Evolutionary conservation across 108 stramenopile species (phyloP), one percentile per base, ranked within the genome.

Genomic region (Nitzschia inconspicua): DNA sequence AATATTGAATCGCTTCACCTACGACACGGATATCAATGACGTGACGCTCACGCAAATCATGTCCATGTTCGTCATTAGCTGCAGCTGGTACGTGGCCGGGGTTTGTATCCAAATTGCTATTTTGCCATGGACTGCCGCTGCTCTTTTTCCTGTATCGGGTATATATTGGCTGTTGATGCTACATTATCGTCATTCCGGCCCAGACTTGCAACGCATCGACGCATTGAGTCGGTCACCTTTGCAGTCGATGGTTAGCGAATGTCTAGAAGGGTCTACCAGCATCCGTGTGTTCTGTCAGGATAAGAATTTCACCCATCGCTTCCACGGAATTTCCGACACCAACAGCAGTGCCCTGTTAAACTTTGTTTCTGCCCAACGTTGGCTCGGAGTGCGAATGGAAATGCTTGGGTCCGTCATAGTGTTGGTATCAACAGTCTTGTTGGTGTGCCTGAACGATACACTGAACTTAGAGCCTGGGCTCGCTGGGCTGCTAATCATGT

Each of bases 1-100:
- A 14, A 84, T 97, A 36, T 56, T 95, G 23, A 96, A 94, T 63
- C 78, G 97, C 19, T 96, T 98, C 66, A 91, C 91, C 7, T 95
- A 90, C 65, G 96, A 97, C 66, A 74, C 84, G 9, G 86, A 96
- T 57, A 85, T 89, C 42, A 66, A 88, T 24, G 91, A 93, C 57
- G 63, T 88, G 14, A 76, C 81, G 0, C 61, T 93, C 14, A 80
- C 86, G 25, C 57, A 82, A 57, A 63, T 72, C n/a, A 93, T 89
- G 77, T 80, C 79, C 14, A 73, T 86, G 57, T 68, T 88, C 14
- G 70, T 92, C 41, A 88, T 84, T 34, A 65, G 63, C 35, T 46
- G 61, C 85, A 10, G 29, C 46, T 91, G 86, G 86, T 80, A 82
- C 27, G 42, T 84, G 24, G 80, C 91, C 2, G 59, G 73, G 6